Percentiles rank a stretch among this genome's conserved stretches.
Conservation (phyloP, 306 rosid species). For the Lathyrus oleraceus region DNA sequence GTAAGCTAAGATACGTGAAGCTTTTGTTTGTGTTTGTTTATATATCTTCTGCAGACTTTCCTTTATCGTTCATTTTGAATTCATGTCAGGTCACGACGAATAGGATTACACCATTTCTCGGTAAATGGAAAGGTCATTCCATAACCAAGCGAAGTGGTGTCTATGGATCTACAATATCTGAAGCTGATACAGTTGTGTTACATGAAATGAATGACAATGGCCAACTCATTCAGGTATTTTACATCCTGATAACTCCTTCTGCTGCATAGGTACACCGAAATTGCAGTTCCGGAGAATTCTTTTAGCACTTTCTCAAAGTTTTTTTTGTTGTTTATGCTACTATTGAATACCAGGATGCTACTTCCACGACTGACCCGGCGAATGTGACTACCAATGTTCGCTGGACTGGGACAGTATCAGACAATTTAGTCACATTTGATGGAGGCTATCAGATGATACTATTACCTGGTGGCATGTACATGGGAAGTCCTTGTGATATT, state of each 20-base stretch:
- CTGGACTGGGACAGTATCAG: slow-evolving; percentile 75
- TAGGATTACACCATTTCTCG: slow-evolving; percentile 79
- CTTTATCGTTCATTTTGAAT: slow-evolving; percentile 5
- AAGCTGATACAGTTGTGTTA: slow-evolving; percentile 63
- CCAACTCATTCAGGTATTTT: slow-evolving; percentile 79
- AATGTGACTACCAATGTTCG: slow-evolving; percentile 71
- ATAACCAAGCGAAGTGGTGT: slow-evolving; percentile 91
- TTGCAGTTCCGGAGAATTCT: slow-evolving; percentile 8
- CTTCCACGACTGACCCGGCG: slow-evolving; percentile 52
- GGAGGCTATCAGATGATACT: slow-evolving; percentile 79
- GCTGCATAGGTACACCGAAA: not conserved
- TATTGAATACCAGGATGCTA: slow-evolving; percentile 58
- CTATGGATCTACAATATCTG: slow-evolving; percentile 83
- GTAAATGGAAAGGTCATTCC: slow-evolving; percentile 88
- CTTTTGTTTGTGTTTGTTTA: not conserved
- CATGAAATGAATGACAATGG: slow-evolving; percentile 68
- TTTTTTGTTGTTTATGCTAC: slow-evolving; percentile 28
- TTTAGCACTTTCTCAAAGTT: not conserved
- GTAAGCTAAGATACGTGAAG: not conserved
- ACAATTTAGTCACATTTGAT: slow-evolving; percentile 61
- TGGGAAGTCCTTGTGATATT: slow-evolving; percentile 87
- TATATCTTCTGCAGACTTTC: not conserved
- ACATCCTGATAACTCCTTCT: slow-evolving; percentile 5
- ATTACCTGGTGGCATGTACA: slow-evolving; percentile 92
- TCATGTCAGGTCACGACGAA: slow-evolving; percentile 38